Evolutionary conservation across 768 basidiomycete genomes (phyloP), one percentile per base, ranked within the genome.

Genomic region (Xanthoconium purpureum): DNA sequence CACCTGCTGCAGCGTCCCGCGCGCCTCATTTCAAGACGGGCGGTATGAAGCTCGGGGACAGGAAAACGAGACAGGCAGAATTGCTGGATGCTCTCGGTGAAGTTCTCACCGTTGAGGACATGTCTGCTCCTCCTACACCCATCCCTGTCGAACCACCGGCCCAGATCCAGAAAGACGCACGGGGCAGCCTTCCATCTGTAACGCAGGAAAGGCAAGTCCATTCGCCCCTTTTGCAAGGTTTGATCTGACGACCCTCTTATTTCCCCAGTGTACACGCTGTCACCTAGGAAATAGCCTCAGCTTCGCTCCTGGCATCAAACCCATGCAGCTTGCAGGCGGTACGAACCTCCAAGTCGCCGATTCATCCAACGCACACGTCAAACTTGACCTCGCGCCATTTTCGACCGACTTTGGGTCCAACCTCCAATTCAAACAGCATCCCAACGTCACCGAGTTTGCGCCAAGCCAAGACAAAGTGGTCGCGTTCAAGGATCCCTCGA

Each of bases 341-440:
- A 90, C 98, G 84, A 94, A 94, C 71, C 81, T 98, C 35, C 84
- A 86, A 49, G 88, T 98, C 58, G 75, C 89, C 15, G 93, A 95
- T 57, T 73, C 90, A 0, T 77, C 82, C n/a, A 73, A 83, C 20
- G 80, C 89, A 5, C 86, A 88, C 58, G 73, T 97, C 67, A 83
- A 82, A 47, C 77, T 98, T 52, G 74, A 77, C 15, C 82, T 98
- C 24, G 73, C 80, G 1, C 73, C 83, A 0, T 73, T 83, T 17
- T 72, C 81, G 15, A 75, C 77, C 12, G 82, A 84, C 58, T 82
- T 87, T 55, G 85, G 80, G 53, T 82, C 80, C 48, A 85, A 81
- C 38, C 74, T 98, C 42, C 94, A 96, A 71, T 97, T 96, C 82
- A 98, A 98, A 74, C 94, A 97, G 63, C 97, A 98, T 66, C 96